phyloP scores from a whole-genome alignment of 1,284 basidiomycete genomes.

The Cryptococcus sp. region DNA sequence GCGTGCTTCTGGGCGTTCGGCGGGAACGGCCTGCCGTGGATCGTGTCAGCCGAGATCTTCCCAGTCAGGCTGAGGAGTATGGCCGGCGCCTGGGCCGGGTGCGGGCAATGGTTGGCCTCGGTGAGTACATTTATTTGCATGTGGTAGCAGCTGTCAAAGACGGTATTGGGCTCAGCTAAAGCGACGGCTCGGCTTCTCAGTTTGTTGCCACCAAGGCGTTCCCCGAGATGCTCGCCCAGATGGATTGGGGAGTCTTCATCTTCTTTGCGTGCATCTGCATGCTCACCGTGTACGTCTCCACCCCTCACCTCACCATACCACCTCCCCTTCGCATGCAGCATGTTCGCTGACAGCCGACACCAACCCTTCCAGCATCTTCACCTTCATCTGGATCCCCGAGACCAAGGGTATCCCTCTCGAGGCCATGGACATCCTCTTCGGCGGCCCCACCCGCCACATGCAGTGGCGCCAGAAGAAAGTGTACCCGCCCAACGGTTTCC shows the following conservation, averaged over 20 bases:
- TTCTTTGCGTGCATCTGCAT: constrained; percentile 36
- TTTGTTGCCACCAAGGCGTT: constrained; percentile 32
- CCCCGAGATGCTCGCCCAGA: constrained; percentile 35
- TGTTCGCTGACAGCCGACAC: neutral
- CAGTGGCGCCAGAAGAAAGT: constrained; percentile 32
- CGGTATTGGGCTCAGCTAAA: no score
- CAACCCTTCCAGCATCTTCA: constrained; percentile 22
- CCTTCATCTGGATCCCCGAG: constrained; percentile 38
- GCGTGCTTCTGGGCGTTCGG: constrained; percentile 24
- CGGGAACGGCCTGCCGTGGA: constrained; percentile 31
- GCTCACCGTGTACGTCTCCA: constrained; percentile 17
- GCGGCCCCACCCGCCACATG: constrained; percentile 17
- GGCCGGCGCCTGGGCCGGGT: constrained; percentile 28
- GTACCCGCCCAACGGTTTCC: constrained; percentile 31
- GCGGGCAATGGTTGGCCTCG: constrained; percentile 31
- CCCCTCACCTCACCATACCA: neutral
- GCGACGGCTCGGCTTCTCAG: constrained; percentile 13
- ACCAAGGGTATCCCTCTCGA: constrained; percentile 38
- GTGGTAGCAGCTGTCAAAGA: neutral
- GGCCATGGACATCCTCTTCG: constrained; percentile 28
- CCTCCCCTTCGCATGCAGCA: neutral
- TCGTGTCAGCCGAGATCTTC: constrained; percentile 35
- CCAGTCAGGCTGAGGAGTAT: constrained; percentile 29
- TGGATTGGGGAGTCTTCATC: constrained; percentile 35
- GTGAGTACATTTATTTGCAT: neutral